A percentile compares a stretch with the other conserved stretches of the same genome.
phyloP scores from a whole-genome alignment of 805 yeast species.

The Zygosaccharomyces pseudorouxii region DNA sequence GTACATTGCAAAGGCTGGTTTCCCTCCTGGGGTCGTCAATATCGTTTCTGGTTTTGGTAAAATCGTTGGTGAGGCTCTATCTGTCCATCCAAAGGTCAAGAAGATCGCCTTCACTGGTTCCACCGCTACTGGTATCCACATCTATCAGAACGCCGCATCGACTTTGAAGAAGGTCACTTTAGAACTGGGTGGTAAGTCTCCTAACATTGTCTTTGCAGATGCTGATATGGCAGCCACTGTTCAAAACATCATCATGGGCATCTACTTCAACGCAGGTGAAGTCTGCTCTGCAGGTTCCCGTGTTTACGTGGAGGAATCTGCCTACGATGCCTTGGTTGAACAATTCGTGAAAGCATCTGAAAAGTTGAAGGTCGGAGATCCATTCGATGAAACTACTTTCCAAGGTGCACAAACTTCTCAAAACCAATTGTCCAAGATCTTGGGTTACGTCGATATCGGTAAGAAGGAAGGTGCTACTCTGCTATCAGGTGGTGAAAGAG shows the following conservation, averaged over 20 bases:
- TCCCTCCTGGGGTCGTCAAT: conserved; percentile 89
- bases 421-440: conserved; percentile 71
- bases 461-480: conserved; percentile 77
- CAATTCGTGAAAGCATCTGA: conserved; percentile 54
- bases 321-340: conserved; percentile 71
- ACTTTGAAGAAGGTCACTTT: conserved; percentile 85
- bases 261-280: conserved; percentile 92
- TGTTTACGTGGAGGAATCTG: conserved; percentile 76
- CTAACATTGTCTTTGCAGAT: conserved; percentile 82
- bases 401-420: conserved; percentile 93
- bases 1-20: conserved; percentile 72
- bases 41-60: conserved; percentile 83
- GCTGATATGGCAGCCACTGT: conserved; percentile 76
- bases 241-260: conserved; percentile 71
- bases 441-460: conserved; percentile 73
- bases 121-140: conserved; percentile 80
- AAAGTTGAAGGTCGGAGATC: conserved; percentile 68
- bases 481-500: conserved; percentile 65
- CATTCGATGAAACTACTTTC: conserved; percentile 69
- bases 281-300: conserved; percentile 95
- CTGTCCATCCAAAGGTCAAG: conserved; percentile 73
- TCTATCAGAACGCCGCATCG: conserved; percentile 76
- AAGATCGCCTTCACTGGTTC: conserved; percentile 96
- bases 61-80: conserved; percentile 75
- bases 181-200: conserved; percentile 96